A percentile compares a stretch with the other conserved stretches of the same genome.
Evolutionary conservation across 2,329 filamentous ascomycete species (phyloP).

Genomic region (Cladosporium austrohemisphaericum): DNA sequence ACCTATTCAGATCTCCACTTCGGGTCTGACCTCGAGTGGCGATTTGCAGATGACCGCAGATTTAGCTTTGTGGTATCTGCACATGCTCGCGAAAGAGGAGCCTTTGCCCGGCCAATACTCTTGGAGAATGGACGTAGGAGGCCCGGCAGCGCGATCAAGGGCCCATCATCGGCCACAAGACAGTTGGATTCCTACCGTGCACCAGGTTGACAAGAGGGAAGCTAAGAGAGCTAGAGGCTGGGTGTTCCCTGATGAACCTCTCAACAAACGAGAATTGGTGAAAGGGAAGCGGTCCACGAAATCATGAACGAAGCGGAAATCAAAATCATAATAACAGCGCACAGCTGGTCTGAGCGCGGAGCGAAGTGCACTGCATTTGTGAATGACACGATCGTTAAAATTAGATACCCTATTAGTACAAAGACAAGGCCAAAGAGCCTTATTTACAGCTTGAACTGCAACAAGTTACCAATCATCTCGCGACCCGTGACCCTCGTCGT

Average conservation of each 20-base stretch:
- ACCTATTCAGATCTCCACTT: constrained; percentile 52
- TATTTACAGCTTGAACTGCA: constrained; percentile 63
- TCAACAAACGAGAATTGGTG: constrained; percentile 68
- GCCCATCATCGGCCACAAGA: constrained; percentile 68
- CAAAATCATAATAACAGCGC: constrained; percentile 17
- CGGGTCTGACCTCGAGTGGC: constrained; percentile 32
- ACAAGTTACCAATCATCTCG: constrained; percentile 72
- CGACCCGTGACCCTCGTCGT: constrained; percentile 70
- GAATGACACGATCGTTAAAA: neutral
- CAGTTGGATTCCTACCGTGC: constrained; percentile 70
- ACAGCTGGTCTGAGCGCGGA: constrained; percentile 19
- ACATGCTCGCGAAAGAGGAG: constrained; percentile 65
- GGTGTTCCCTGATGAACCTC: constrained; percentile 70
- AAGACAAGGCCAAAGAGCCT: neutral
- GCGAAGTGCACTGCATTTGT: neutral
- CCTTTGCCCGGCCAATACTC: constrained; percentile 54
- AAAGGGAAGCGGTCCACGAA: constrained; percentile 42
- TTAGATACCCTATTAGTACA: neutral
- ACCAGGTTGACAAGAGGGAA: constrained; percentile 70
- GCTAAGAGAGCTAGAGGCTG: constrained; percentile 70
- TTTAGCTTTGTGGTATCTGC: constrained; percentile 73
- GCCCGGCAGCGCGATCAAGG: constrained; percentile 67
- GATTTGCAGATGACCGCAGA: constrained; percentile 62
- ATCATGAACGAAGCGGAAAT: neutral
- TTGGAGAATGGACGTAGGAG: constrained; percentile 70